These are phyloP conservation scores for Kazachstania psychrophila DNA, from an alignment of 805 yeast species.

Conservation along the genomic window DNA sequence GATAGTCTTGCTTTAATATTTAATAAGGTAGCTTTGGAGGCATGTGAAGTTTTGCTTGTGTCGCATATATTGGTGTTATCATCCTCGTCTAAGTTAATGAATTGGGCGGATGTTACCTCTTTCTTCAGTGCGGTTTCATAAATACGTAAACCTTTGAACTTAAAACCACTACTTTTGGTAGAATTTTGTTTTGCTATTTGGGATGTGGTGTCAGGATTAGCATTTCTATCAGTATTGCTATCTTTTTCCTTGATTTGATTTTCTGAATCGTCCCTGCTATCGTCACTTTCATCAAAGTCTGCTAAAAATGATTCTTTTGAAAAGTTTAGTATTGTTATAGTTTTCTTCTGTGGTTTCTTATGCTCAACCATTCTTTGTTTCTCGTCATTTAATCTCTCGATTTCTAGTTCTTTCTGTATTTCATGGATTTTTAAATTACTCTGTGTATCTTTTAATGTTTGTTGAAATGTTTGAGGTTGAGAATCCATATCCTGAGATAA, in stretches of 20 bases:
- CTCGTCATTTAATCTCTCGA: slow-evolving; percentile 1
- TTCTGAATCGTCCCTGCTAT: not conserved
- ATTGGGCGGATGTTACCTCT: slow-evolving; percentile 7
- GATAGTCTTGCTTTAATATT: slow-evolving; percentile 31
- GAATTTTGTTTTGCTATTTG: no score
- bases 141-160: slow-evolving; percentile 8
- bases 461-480: not conserved
- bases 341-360: not conserved
- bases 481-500: not conserved
- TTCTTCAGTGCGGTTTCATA: slow-evolving; percentile 18
- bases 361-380: slow-evolving; percentile 4
- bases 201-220: no score
- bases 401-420: slow-evolving; percentile 12
- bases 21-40: slow-evolving; percentile 30
- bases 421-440: slow-evolving; percentile 11
- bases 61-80: slow-evolving; percentile 9
- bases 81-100: slow-evolving; percentile 15
- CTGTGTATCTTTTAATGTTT: not conserved
- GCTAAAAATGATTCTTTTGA: slow-evolving; percentile 17
- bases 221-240: not conserved
- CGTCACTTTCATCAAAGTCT: slow-evolving; percentile 15
- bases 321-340: slow-evolving; percentile 5
- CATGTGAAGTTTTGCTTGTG: slow-evolving; percentile 3
- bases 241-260: not conserved
- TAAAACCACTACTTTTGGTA: no score